phyloP scores from a whole-genome alignment of 208 protist genomes.

The Tritrichomonas musculus region DNA sequence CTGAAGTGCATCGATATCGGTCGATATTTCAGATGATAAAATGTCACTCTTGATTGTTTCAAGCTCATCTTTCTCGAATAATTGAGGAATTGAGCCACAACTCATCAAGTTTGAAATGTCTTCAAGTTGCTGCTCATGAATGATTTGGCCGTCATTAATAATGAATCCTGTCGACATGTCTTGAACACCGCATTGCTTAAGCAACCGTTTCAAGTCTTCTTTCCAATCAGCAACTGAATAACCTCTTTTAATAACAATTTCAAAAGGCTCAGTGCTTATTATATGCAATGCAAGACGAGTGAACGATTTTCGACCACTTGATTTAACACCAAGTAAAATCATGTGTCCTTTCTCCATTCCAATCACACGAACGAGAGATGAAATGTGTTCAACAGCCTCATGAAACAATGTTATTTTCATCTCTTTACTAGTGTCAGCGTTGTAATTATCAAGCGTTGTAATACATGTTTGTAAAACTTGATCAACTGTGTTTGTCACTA shows the following conservation, averaged over 20 bases:
- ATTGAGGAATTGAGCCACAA: conserved; percentile 67
- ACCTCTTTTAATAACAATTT: conserved; percentile 74
- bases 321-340: conserved; percentile 85
- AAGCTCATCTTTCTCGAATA: conserved; percentile 54
- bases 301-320: conserved; percentile 79
- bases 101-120: conserved; percentile 90
- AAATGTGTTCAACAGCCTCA: conserved; percentile 85
- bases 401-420: conserved; percentile 81
- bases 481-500: conserved; percentile 36
- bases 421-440: not conserved
- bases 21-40: conserved; percentile 63
- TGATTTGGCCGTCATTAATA: conserved; percentile 85
- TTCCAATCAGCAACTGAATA: conserved; percentile 82
- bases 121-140: conserved; percentile 81
- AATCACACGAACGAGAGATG: conserved; percentile 80
- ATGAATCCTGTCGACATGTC: conserved; percentile 82
- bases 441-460: conserved; percentile 38
- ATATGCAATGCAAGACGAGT: conserved; percentile 76
- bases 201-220: conserved; percentile 81
- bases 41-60: conserved; percentile 44
- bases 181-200: conserved; percentile 73
- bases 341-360: conserved; percentile 80
- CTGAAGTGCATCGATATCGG: conserved; percentile 65
- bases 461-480: not conserved
- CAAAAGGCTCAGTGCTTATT: conserved; percentile 74